Evolutionary conservation across 164 flowering plant genomes (phyloP), one percentile per base, ranked within the genome.

Genomic region (Protea cynaroides): DNA sequence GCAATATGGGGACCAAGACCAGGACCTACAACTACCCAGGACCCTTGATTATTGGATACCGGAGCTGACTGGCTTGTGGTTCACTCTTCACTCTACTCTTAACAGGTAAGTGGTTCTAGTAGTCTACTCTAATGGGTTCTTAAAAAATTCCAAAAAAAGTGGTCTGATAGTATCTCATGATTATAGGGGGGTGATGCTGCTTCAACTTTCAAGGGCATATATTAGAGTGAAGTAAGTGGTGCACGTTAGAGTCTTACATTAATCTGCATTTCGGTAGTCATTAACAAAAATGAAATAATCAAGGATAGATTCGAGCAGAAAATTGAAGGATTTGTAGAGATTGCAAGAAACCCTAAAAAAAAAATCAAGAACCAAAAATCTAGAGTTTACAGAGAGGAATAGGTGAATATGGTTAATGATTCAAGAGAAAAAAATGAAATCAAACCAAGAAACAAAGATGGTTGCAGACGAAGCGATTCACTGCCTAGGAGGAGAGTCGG

Each of bases 151-250:
- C 3, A 65, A 43, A 40, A 18, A 25, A 58, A 11, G 8, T 37
- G 34, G 5, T 18, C 10, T 17, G 24, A 46, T 13, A 2, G 4
- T 52, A 57, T 11, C 15, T 43, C 55, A 34, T 22, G 51, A 65
- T 52, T 24, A 65, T 63, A 69, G 74, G 64, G 71, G 65, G 12
- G 76, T 66, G 21, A 67, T 47, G 17, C 60, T 74, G 44, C 78
- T 76, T 22, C 76, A 78, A 61, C 59, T 78, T 19, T 70, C 76
- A 18, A 78, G 75, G 67, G 71, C 78, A 57, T 78, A 78, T 55
- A 78, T 78, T 64, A 78, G 81, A 74, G 78, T 78, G 58, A 74
- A 67, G 81, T 78, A 65, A 72, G 81, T 67, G 62, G 62, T 56
- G 66, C 72, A 67, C 49, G 57, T 64, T 46, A 59, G 47, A 21